These are phyloP conservation scores for Knoxia roxburghii DNA, from an alignment of 257 asterid genomes.

Conservation along the genomic window DNA sequence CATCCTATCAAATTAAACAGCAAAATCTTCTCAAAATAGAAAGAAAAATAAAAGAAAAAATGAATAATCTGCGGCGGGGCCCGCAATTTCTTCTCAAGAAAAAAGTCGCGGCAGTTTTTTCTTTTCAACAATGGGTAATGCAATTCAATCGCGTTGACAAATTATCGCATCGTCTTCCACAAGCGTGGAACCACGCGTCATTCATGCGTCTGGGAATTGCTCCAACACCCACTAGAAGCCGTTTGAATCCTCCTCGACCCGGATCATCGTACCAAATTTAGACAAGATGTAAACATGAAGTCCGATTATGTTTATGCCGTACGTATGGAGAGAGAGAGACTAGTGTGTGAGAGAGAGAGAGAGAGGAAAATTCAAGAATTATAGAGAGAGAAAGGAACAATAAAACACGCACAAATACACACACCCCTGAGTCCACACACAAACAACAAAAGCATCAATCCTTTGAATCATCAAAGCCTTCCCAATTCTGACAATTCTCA, in stretches of 20 bases:
- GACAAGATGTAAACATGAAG: conserved; percentile 10
- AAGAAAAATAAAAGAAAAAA: neutral
- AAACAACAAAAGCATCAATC: conserved; percentile 13
- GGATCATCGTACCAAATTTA: conserved; percentile 16
- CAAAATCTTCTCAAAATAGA: neutral
- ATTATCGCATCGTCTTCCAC: no score
- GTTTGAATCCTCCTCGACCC: conserved; percentile 1
- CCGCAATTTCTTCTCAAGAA: conserved; percentile 4
- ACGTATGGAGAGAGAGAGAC: neutral
- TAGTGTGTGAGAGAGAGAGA: conserved; percentile 17
- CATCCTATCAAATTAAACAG: neutral
- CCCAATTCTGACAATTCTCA: conserved; percentile 19
- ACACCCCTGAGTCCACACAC: conserved; percentile 6
- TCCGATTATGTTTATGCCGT: neutral
- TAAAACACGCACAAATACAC: conserved; percentile 8
- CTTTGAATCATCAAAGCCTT: conserved; percentile 16
- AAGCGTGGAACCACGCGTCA: no score
- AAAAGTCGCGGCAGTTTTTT: conserved; percentile 2
- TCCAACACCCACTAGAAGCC: neutral
- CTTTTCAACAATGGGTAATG: no score
- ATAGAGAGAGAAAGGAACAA: neutral
- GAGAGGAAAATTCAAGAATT: neutral
- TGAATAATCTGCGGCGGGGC: no score
- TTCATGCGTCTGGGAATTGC: neutral
- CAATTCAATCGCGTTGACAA: neutral